Evolutionary conservation across 2,329 filamentous ascomycete genomes (phyloP), one percentile per base, ranked within the genome.

Genomic region (Pseudopyrenochaeta lycopersici): DNA sequence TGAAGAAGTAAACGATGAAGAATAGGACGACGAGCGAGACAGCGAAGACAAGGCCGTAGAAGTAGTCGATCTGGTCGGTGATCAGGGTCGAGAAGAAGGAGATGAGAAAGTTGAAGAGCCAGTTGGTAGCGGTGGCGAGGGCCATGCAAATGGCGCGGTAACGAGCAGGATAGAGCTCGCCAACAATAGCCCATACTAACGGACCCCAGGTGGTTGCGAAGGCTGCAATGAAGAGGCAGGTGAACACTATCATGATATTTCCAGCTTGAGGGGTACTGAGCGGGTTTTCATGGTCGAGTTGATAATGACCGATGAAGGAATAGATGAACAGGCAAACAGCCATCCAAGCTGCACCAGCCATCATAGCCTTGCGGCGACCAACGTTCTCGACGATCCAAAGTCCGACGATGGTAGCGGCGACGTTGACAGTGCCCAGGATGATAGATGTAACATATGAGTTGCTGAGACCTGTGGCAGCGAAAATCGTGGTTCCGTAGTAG

Each of bases 21-120:
- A 85, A 84, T 0, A 84, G 88, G 0, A 84, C 77, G 15, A 90
- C 76, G 58, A 89, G 70, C 87, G 91, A 52, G 0, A 81, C 87
- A 0, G 88, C 90, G 72, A 93, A 93, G 33, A 93, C 87, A 53
- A 91, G 90, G 2, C 90, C 90, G 66, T 90, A 91, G 2, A 82
- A 82, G 74, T 89, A 92, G 63, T 89, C 84, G 53, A 92, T 92
- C 2, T 83, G 82, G 0, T 81, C 77, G 0, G 87, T 90, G 71
- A 93, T 92, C 75, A 92, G 91, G 1, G 90, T 88, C 0, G 90
- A 92, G 78, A 92, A 91, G 80, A 93, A 93, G 0, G 86, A 78
- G 54, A 77, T 74, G 40, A 78, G 63, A 68, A 78, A 78, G 63
- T 79, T 79, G 67, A 73, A 79, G n/a, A 77, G 66, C 78, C 78